Base-by-base conservation (phyloP, 192 early-diverging fungal species). In the Globomyces pollinis-pini region DNA sequence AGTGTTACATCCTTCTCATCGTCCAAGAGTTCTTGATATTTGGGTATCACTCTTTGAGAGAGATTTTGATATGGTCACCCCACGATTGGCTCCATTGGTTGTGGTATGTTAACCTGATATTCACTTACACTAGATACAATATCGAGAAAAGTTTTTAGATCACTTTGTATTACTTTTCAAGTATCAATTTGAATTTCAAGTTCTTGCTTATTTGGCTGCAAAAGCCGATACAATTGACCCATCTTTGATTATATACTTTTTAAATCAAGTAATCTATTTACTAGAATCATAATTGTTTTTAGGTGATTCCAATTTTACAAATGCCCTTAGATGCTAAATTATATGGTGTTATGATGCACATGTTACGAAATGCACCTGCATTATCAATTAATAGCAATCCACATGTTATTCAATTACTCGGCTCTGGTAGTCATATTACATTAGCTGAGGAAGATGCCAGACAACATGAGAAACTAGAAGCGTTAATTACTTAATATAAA, bases 111-210 rank as follows among this genome's bases (percentile, higher is more conserved):
- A 9, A 12, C 12, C n/a, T n/a, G n/a, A n/a, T n/a, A n/a, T n/a
- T n/a, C n/a, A n/a, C 4, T 11, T 44, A 33, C 15, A 41, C n/a
- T 29, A 39, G 38, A 57, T 57, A 12, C 55, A 57, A 44, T 57
- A 29, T 16, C 7, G 55, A 39, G 55, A 57, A 31, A 31, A 31
- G 38, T 57, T 57, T 18, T 26, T 57, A 4, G 31, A 57, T 31
- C 55, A 57, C 33, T 57, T 57, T 29, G 31, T 57, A 11, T 6
- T 57, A n/a, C 32, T 57, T 1, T 57, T 57, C 28, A 21, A 57
- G 16, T 31, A 16, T 16, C 2, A 33, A 9, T 57, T 31, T 30
- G 55, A 16, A 33, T 41, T 23, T n/a, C 55, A 36, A 31, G 33
- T 57, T 7, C 32, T 57, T 34, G n/a, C 24, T 2, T 57, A 57